phyloP scores from a whole-genome alignment of 192 early-diverging fungal species.

The Funneliformis mosseae region DNA sequence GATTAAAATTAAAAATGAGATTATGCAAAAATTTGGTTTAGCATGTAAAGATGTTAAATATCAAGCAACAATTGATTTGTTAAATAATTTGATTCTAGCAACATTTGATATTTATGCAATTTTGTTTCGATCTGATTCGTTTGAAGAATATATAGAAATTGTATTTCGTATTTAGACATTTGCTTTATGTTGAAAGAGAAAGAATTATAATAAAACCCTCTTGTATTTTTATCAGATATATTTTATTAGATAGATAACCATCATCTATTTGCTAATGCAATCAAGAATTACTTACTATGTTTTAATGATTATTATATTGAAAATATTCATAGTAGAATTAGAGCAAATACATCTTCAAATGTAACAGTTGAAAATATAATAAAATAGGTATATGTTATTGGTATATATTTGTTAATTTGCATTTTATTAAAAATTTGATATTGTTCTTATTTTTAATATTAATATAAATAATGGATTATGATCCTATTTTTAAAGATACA shows the following conservation, averaged over 20 bases:
- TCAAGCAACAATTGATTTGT: neutral
- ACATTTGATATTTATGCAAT: constrained; percentile 3
- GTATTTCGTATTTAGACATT: constrained; percentile 2
- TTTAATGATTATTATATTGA: constrained; percentile 27
- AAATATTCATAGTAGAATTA: constrained; percentile 3
- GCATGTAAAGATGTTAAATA: constrained; percentile 24
- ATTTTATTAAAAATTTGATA: too few relatives aligned
- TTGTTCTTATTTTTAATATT: too few relatives aligned
- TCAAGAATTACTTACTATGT: neutral
- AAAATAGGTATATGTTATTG: constrained; percentile 11
- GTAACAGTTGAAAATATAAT: neutral
- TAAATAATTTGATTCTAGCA: neutral
- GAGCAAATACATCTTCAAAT: constrained; percentile 13
- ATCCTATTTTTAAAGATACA: too few relatives aligned
- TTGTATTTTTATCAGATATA: constrained; percentile 20
- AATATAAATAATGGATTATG: too few relatives aligned
- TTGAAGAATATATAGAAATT: constrained; percentile 7
- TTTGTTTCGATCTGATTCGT: neutral
- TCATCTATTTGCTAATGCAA: neutral
- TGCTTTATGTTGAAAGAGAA: constrained; percentile 4
- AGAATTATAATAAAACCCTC: constrained; percentile 26
- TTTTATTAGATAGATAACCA: neutral
- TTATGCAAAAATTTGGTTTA: constrained; percentile 10
- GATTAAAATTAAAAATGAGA: neutral
- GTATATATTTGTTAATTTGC: too few relatives aligned